Evolutionary conservation across 371 early-diverging fungal genomes (phyloP).

Genomic region (Rhizopus arrhizus): DNA sequence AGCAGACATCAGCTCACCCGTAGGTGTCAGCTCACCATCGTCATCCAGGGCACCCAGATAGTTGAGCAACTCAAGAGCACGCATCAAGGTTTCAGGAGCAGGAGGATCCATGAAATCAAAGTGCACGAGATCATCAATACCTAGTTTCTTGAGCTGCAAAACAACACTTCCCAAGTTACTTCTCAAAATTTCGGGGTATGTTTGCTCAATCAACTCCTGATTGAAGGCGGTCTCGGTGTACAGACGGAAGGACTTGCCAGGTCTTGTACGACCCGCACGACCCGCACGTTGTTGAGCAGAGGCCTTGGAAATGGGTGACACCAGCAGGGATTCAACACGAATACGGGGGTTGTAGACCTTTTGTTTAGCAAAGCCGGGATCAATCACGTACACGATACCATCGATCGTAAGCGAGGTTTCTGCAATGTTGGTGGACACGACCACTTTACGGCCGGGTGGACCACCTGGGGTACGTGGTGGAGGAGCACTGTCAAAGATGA

Average conservation of each 20-base stretch:
- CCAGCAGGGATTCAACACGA: constrained; percentile 78
- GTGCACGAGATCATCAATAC: constrained; percentile 87
- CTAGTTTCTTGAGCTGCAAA: constrained; percentile 85
- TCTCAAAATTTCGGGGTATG: constrained; percentile 89
- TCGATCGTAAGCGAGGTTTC: constrained; percentile 99
- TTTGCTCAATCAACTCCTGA: constrained; percentile 81
- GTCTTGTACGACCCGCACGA: constrained; percentile 88
- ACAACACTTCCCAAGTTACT: constrained; percentile 85
- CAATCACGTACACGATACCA: constrained; percentile 98
- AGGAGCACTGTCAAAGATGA: constrained; percentile 90
- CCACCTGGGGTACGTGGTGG: constrained; percentile 73
- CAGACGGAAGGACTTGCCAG: constrained; percentile 94
- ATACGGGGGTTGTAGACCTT: constrained; percentile 96
- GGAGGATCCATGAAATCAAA: constrained; percentile 96
- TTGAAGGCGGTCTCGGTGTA: constrained; percentile 89
- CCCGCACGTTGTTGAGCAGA: constrained; percentile 88
- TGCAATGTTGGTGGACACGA: constrained; percentile 98
- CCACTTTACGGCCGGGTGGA: constrained; percentile 88
- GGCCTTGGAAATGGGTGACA: constrained; percentile 77
- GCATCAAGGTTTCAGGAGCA: constrained; percentile 89
- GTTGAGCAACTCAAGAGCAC: constrained; percentile 88
- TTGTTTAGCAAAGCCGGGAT: constrained; percentile 98
- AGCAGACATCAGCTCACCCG: constrained; percentile 83
- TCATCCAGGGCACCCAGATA: constrained; percentile 89
- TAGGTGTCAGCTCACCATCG: constrained; percentile 81